These are phyloP conservation scores for Teunomyces lycoperdinae DNA, from an alignment of 805 yeast genomes.

Conservation along the genomic window DNA sequence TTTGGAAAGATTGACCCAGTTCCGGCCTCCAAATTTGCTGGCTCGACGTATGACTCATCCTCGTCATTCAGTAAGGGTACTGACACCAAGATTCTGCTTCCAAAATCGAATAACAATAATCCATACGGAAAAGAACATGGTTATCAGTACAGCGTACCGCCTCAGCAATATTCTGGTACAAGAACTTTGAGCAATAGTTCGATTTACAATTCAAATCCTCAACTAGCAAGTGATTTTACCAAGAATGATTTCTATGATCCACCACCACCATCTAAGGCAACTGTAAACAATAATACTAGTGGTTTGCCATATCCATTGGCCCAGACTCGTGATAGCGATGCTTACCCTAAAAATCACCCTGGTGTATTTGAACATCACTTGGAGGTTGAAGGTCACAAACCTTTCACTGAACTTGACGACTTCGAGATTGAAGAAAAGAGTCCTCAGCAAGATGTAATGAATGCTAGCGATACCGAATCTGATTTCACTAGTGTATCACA, in stretches of 20 bases:
- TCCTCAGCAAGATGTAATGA: slow-evolving; percentile 6
- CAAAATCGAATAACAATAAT: background rate
- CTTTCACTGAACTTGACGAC: slow-evolving; percentile 39
- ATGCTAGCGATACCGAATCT: slow-evolving; percentile 47
- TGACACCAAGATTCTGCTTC: slow-evolving; percentile 15
- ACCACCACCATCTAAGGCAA: slow-evolving; percentile 10
- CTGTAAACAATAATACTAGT: slow-evolving; percentile 23
- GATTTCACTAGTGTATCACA: slow-evolving; percentile 79
- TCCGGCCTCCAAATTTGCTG: slow-evolving; percentile 5
- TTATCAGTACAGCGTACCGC: background rate
- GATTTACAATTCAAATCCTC: slow-evolving; percentile 31
- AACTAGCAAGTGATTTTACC: slow-evolving; percentile 33
- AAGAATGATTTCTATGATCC: slow-evolving; percentile 2
- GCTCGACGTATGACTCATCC: slow-evolving; percentile 1
- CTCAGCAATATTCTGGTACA: slow-evolving; percentile 5
- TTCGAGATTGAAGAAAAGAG: slow-evolving; percentile 20
- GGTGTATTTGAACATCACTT: slow-evolving; percentile 47
- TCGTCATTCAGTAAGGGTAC: slow-evolving; percentile 18
- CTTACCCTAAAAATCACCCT: slow-evolving; percentile 7
- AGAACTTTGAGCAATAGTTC: slow-evolving; percentile 17
- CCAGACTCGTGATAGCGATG: slow-evolving; percentile 7
- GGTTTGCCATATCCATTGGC: slow-evolving; percentile 24
- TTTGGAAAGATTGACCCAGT: slow-evolving; percentile 1
- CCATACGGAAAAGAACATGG: background rate
- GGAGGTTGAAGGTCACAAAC: slow-evolving; percentile 44